Base-by-base conservation (phyloP, 192 early-diverging fungal species). In the Coemansia sp. region DNA sequence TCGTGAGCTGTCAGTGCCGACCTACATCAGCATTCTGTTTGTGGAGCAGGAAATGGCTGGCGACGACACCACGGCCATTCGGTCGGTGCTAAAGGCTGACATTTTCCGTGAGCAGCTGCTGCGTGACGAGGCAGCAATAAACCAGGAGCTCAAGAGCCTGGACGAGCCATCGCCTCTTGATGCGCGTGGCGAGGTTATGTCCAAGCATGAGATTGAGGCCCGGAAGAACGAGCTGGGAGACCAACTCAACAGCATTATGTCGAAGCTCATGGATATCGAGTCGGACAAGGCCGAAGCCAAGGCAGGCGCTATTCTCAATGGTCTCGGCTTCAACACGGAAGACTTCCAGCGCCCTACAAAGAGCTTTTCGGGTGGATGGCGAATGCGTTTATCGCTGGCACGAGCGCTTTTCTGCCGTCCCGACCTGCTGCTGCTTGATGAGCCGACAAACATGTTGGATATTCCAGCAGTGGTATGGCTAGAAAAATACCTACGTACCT, bases 381-480 rank as follows among this genome's bases (percentile, higher is more conserved):
- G 96, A 60, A 99, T 99, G 97, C 85, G 97, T 61, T 84, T 99
- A 42, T 90, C 94, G 3, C 84, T 99, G 50, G 94, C 96, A 5
- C 86, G 92, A 52, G 94, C 97, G 3, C 84, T 99, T 64, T 99
- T 99, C 81, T 92, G 93, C 66, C 91, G 88, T 49, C 97, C 97
- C 21, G 90, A 91, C 74, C 61, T 91, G 62, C 79, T 93, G 53
- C 79, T 93, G 51, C 87, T 99, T 36, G 96, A 98, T 64, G 91
- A 93, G 82, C 91, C 91, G 52, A 89, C 87, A 56, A 93, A 93
- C 73, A 90, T 91, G 88, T 78, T 93, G 80, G 87, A 90, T 81
- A 88, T 99, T 64, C 94, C 94, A 34, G 97, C 97, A 30, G 93
- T 99, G 53, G 93, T 95, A 11, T 99, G 93, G 94, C 82, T 99